Percentiles rank a stretch among this genome's conserved stretches.
Conservation (phyloP, 768 basidiomycete species). For the Pisolithus marmoratus region DNA sequence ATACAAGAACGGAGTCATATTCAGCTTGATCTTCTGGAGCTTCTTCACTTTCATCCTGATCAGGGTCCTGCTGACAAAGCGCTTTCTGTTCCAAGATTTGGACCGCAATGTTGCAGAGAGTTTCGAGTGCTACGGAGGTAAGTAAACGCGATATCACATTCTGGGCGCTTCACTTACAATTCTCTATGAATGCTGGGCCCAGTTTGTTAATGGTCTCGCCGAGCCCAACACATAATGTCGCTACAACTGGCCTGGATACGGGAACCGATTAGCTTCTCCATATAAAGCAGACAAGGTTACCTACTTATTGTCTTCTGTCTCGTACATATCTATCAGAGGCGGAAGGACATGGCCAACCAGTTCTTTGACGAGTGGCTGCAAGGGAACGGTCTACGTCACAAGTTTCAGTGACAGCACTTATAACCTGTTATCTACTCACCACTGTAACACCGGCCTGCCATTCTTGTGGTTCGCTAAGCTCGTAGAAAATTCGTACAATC, state of each 20-base stretch:
- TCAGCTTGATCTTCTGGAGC: conserved; percentile 89
- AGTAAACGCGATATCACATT: not conserved
- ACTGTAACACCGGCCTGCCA: conserved; percentile 73
- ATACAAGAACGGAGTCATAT: conserved; percentile 93
- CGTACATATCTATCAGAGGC: conserved; percentile 82
- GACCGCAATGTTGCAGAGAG: conserved; percentile 73
- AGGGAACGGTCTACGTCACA: conserved; percentile 34
- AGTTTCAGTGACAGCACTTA: conserved; percentile 5
- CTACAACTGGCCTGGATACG: conserved; percentile 69
- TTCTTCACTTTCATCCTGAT: conserved; percentile 83
- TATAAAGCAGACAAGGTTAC: conserved; percentile 27
- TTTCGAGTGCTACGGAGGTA: conserved; percentile 53
- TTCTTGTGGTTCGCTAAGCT: conserved; percentile 72
- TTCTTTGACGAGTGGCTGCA: conserved; percentile 69
- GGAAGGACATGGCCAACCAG: conserved; percentile 71
- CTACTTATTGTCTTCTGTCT: conserved; percentile 95
- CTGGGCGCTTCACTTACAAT: conserved; percentile 44
- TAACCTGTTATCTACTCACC: conserved; percentile 36
- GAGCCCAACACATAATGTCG: conserved; percentile 80
- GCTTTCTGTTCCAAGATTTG: conserved; percentile 93
- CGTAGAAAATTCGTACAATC: conserved; percentile 88
- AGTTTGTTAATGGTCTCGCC: conserved; percentile 90
- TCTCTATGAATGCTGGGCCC: conserved; percentile 81
- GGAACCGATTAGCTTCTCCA: conserved; percentile 8
- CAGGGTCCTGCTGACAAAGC: conserved; percentile 93